Evolutionary conservation across 73 alveolate species (phyloP), one percentile per base, ranked within the genome.

Genomic region (Paramecium caudatum): DNA sequence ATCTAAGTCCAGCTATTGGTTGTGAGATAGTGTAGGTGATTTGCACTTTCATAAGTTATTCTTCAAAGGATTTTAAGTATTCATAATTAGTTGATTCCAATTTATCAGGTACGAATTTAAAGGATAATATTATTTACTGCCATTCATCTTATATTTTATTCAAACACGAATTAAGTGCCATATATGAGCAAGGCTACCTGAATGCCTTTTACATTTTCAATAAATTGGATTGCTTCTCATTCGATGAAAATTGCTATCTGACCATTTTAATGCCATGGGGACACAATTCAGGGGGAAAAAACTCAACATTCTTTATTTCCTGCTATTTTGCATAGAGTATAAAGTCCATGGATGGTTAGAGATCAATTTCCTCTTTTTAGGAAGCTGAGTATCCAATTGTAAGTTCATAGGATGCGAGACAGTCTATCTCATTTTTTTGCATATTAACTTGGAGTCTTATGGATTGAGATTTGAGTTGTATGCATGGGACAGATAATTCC

Each of bases 331-430:
- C 88, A 37, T 74, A 37, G 19, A 74, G 21, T 4, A 74, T 45
- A 47, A 74, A 74, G 17, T 74, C 88, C 62, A 74, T 41, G n/a
- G 69, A 39, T 39, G 36, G 8, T 9, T n/a, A 17, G 17, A 41
- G 62, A 15, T 74, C 88, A 45, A 74, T 47, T 21, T 5, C 16
- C 8, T 41, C n/a, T 17, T 39, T 43, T 15, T 74, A 23, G 2
- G 88, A 74, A 8, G 36, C 43, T 10, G 88, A 74, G 43, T 34
- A 74, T 21, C 65, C 62, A 39, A 74, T 74, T 19, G 88, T 74
- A n/a, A 74, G 65, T 9, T 74, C 88, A 74, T 74, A 74, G 19
- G 88, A 74, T 19, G 88, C 39, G 43, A 74, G 55, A 43, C 88
- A 74, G 19, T 27, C 39, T 6, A 74, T 30, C 30, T 74, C 46